These are phyloP conservation scores for Serendipita sp. DNA, from an alignment of 768 basidiomycete genomes.

Conservation along the genomic window DNA sequence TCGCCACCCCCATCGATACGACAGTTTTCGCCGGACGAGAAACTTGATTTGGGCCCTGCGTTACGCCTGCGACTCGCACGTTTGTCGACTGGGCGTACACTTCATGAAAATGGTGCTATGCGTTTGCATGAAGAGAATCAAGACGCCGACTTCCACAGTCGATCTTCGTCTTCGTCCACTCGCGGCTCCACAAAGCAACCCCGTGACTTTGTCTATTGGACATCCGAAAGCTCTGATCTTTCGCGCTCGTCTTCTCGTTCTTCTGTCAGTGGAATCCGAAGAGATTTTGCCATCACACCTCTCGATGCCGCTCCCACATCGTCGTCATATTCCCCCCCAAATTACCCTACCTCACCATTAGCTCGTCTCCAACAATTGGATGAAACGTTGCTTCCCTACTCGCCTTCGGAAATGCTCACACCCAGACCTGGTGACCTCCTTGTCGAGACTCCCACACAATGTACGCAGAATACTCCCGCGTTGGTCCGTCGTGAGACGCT, in stretches of 20 bases:
- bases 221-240: conserved; percentile 3
- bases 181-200: background rate
- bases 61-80: conserved; percentile 5
- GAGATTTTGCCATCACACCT: background rate
- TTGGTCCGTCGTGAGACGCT: background rate
- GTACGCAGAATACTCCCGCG: background rate
- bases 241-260: conserved; percentile 7
- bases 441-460: background rate
- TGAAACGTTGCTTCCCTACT: background rate
- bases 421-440: background rate
- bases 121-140: background rate
- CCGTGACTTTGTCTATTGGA: conserved; percentile 5
- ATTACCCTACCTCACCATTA: background rate
- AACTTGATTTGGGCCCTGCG: background rate
- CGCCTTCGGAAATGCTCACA: background rate
- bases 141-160: background rate
- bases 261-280: conserved; percentile 7
- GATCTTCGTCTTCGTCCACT: conserved; percentile 4
- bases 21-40: conserved; percentile 1
- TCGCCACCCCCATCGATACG: background rate
- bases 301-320: background rate
- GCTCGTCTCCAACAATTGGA: background rate
- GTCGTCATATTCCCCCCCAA: background rate
- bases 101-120: background rate
- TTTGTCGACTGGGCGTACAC: background rate